Conservation (phyloP, 2,329 filamentous ascomycete species). For the Xylogone sp. region DNA sequence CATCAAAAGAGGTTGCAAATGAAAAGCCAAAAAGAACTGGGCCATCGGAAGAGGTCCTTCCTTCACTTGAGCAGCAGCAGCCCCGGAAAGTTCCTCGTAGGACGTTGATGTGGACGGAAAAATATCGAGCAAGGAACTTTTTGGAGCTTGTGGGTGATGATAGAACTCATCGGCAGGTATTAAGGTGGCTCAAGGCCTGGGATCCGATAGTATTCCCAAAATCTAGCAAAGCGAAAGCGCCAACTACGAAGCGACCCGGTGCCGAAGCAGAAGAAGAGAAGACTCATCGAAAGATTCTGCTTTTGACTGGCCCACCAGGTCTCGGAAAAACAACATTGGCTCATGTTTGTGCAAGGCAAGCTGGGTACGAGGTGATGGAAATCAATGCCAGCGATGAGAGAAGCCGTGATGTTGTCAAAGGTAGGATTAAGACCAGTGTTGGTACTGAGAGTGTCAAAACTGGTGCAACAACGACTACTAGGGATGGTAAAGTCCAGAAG, state of each 20-base stretch:
- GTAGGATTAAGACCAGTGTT: conserved; percentile 84
- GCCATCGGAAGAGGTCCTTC: conserved; percentile 29
- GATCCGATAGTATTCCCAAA: conserved; percentile 85
- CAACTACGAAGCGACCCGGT: conserved; percentile 35
- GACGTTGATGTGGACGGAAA: conserved; percentile 87
- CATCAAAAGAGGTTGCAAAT: conserved; percentile 43
- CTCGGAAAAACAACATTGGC: conserved; percentile 94
- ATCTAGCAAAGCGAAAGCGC: conserved; percentile 53
- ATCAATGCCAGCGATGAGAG: conserved; percentile 98
- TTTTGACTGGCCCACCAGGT: conserved; percentile 88
- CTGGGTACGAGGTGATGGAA: conserved; percentile 93
- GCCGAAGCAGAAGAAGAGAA: conserved; percentile 62
- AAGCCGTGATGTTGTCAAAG: conserved; percentile 84
- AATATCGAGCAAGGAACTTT: conserved; percentile 89
- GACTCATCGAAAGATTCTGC: conserved; percentile 78
- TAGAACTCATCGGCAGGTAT: conserved; percentile 81
- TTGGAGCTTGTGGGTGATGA: conserved; percentile 94
- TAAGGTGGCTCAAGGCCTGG: conserved; percentile 94
- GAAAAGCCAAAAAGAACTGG: conserved; percentile 38
- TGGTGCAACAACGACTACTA: conserved; percentile 51
- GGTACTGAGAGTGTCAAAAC: conserved; percentile 91
- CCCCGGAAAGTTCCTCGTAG: conserved; percentile 20
- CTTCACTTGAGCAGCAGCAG: conserved; percentile 36
- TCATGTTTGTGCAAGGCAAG: conserved; percentile 92
- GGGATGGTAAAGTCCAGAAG: conserved; percentile 56